Evolutionary conservation across 305 asterid species (phyloP).

Genomic region (Plantago rigida): DNA sequence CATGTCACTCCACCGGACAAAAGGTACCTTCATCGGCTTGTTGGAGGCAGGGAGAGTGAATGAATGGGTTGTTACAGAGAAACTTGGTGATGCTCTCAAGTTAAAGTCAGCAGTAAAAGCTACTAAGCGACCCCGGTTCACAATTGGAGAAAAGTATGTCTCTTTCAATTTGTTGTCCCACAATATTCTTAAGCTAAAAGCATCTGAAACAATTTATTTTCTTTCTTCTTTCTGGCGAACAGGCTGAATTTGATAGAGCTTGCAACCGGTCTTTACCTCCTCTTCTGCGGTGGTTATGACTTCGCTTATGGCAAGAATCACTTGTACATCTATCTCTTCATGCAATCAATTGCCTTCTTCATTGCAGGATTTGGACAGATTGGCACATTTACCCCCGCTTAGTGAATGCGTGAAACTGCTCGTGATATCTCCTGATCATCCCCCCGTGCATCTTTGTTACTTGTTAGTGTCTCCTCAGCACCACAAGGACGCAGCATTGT

Average conservation of each 20-base stretch:
- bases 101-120: constrained; percentile 25
- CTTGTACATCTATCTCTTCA: constrained; percentile 30
- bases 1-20: constrained; percentile 69
- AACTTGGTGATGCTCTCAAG: constrained; percentile 55
- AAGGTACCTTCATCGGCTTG: constrained; percentile 62
- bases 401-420: too few species aligned
- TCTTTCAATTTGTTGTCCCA: too few species aligned
- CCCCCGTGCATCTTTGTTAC: too few species aligned
- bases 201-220: too few species aligned
- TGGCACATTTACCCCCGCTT: constrained; percentile 47
- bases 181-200: too few species aligned
- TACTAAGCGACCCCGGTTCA: too few species aligned
- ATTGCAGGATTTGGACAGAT: constrained; percentile 65
- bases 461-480: not conserved
- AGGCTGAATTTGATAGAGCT: too few species aligned
- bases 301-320: constrained; percentile 56
- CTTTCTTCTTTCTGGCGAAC: too few species aligned
- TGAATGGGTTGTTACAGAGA: constrained; percentile 76
- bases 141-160: too few species aligned
- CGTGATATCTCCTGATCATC: too few species aligned
- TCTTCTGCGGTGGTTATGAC: constrained; percentile 69
- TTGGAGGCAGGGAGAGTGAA: constrained; percentile 57
- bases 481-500: not conserved
- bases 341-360: too few species aligned
- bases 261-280: not conserved